Evolutionary conservation across 495 filamentous ascomycete species (phyloP).

Genomic region (Rusavskia elegans): DNA sequence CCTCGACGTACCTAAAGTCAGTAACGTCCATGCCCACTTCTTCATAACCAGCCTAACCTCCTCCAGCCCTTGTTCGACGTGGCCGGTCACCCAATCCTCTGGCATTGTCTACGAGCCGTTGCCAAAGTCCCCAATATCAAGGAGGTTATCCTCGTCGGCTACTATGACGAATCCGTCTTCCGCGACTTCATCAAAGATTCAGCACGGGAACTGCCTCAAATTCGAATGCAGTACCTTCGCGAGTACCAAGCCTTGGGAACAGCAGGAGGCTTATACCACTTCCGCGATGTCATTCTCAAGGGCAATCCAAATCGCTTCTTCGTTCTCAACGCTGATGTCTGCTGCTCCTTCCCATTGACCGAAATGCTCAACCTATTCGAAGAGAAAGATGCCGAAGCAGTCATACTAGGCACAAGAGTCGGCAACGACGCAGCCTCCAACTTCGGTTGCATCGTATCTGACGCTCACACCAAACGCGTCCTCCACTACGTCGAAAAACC

Average conservation of each 20-base stretch:
- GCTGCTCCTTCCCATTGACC: slow-evolving; percentile 93
- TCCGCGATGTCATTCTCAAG: slow-evolving; percentile 97
- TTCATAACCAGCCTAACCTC: slow-evolving; percentile 7
- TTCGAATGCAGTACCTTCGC: slow-evolving; percentile 87
- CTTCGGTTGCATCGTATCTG: slow-evolving; percentile 96
- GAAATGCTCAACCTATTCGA: slow-evolving; percentile 91
- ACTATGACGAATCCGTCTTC: slow-evolving; percentile 96
- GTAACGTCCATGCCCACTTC: slow-evolving; percentile 4
- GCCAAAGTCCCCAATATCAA: slow-evolving; percentile 83
- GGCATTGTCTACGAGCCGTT: slow-evolving; percentile 88
- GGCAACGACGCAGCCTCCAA: slow-evolving; percentile 84
- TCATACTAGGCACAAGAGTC: slow-evolving; percentile 88
- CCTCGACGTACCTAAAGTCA: slow-evolving; percentile 90
- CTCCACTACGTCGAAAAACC: slow-evolving; percentile 99
- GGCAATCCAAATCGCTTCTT: slow-evolving; percentile 89
- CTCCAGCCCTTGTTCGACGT: slow-evolving; percentile 92
- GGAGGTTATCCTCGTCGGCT: slow-evolving; percentile 94
- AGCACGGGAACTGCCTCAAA: slow-evolving; percentile 66
- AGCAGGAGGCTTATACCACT: slow-evolving; percentile 94
- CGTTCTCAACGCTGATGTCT: slow-evolving; percentile 96
- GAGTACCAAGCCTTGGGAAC: slow-evolving; percentile 97
- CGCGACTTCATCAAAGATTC: slow-evolving; percentile 94
- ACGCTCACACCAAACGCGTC: slow-evolving; percentile 86
- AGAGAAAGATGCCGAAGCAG: slow-evolving; percentile 91
- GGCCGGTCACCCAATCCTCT: slow-evolving; percentile 93